phyloP scores from a whole-genome alignment of 495 filamentous ascomycete species.

The Podospora appendiculata region DNA sequence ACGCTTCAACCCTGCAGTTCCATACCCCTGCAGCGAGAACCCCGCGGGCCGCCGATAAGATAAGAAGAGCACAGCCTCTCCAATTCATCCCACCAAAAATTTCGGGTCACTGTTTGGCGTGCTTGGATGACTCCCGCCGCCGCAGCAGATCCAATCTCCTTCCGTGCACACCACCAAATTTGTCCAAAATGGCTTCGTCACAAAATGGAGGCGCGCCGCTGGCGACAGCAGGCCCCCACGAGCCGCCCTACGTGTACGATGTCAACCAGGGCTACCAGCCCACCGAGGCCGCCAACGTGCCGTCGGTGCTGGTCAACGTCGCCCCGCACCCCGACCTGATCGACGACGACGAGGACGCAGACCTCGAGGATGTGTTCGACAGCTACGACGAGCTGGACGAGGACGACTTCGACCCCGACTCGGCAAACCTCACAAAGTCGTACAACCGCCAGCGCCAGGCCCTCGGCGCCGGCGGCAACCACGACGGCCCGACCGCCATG shows the following conservation, averaged over 20 bases:
- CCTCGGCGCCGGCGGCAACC: constrained; percentile 21
- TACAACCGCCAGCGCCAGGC: constrained; percentile 79
- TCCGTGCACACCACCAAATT: background rate
- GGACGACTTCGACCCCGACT: constrained; percentile 51
- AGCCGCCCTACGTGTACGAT: constrained; percentile 19
- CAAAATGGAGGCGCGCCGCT: constrained; percentile 2
- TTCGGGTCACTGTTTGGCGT: background rate
- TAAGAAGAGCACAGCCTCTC: constrained; percentile 4
- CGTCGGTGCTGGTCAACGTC: too few species aligned
- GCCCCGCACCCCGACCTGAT: too few species aligned
- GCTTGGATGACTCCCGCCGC: background rate
- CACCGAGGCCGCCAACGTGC: constrained; percentile 14
- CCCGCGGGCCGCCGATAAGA: constrained; percentile 17
- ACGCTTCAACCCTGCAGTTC: too few species aligned
- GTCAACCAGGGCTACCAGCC: constrained; percentile 21
- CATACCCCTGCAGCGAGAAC: background rate
- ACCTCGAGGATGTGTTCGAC: constrained; percentile 34
- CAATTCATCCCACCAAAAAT: constrained; percentile 11
- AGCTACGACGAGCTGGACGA: constrained; percentile 39
- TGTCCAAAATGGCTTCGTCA: constrained; percentile 2
- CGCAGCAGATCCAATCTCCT: background rate
- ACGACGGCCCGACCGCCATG: constrained; percentile 39
- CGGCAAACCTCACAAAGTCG: constrained; percentile 72
- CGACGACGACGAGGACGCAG: constrained; percentile 23
- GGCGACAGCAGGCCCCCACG: constrained; percentile 20